phyloP scores from a whole-genome alignment of 148 eudicot genomes.

The Silene conica region DNA sequence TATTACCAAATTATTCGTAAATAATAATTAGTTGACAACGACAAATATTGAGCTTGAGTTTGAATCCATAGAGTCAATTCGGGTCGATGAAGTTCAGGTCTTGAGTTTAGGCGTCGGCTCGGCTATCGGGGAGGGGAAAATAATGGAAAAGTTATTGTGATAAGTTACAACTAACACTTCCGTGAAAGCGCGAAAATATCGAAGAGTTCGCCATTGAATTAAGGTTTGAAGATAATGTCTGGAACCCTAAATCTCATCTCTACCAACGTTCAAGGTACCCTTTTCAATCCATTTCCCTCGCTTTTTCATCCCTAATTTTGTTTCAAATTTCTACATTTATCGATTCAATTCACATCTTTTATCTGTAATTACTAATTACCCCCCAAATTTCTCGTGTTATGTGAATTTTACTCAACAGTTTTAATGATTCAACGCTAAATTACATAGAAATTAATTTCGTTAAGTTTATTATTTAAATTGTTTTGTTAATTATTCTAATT shows the following conservation, averaged over 20 bases:
- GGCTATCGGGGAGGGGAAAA: too few relatives aligned
- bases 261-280: conserved; percentile 45
- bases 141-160: too few relatives aligned
- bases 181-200: neutral
- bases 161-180: neutral
- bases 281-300: neutral
- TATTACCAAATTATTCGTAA: too few relatives aligned
- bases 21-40: too few relatives aligned
- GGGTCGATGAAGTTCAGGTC: too few relatives aligned
- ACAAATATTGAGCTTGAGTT: too few relatives aligned
- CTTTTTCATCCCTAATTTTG: neutral
- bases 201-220: conserved; percentile 27
- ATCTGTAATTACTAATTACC: neutral
- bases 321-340: neutral
- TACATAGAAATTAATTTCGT: neutral
- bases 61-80: too few relatives aligned
- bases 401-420: neutral
- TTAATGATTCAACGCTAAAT: neutral
- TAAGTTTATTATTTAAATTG: too few relatives aligned
- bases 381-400: neutral
- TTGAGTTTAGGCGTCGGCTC: too few relatives aligned
- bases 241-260: conserved; percentile 42
- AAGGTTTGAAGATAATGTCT: conserved; percentile 41
- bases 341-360: neutral
- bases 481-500: neutral